A percentile compares a stretch with the other conserved stretches of the same genome.
phyloP scores from a whole-genome alignment of 371 early-diverging fungal genomes.

The Massospora cicadina region DNA sequence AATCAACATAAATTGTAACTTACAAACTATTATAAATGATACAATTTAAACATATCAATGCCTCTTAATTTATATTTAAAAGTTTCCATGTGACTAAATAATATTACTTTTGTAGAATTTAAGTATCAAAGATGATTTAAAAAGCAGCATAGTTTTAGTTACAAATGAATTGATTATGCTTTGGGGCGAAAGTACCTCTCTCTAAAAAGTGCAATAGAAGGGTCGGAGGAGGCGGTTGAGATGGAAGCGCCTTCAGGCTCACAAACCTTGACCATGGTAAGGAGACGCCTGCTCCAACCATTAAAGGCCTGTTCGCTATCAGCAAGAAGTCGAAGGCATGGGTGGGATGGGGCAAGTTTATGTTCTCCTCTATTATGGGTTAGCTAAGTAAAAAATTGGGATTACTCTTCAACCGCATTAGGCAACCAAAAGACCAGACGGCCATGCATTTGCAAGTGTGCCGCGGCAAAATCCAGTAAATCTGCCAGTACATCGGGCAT shows the following conservation, averaged over 20 bases:
- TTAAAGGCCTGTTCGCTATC: slow-evolving; percentile 89
- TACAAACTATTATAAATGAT: no score
- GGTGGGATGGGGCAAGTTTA: slow-evolving; percentile 52
- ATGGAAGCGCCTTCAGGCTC: slow-evolving; percentile 11
- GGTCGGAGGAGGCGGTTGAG: not conserved
- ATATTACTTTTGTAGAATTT: no score
- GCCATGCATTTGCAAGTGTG: slow-evolving; percentile 60
- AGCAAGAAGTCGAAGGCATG: slow-evolving; percentile 53
- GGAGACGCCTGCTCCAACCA: slow-evolving; percentile 79
- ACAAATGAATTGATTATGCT: no score
- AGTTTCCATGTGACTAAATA: no score
- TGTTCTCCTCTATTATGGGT: not conserved
- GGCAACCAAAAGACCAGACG: slow-evolving; percentile 94
- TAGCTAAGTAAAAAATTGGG: not conserved
- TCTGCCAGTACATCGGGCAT: slow-evolving; percentile 79
- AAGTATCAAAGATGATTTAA: no score
- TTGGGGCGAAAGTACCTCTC: slow-evolving; percentile 2
- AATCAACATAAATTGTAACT: no score
- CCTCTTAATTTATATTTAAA: no score
- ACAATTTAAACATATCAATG: no score
- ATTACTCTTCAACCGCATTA: slow-evolving; percentile 64
- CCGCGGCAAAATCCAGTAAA: slow-evolving; percentile 67
- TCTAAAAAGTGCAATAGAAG: slow-evolving; percentile 2
- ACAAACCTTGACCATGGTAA: slow-evolving; percentile 77
- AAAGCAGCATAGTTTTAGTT: no score